These are phyloP conservation scores for Xylaria cubensis DNA, from an alignment of 495 filamentous ascomycete genomes.

Conservation along the genomic window DNA sequence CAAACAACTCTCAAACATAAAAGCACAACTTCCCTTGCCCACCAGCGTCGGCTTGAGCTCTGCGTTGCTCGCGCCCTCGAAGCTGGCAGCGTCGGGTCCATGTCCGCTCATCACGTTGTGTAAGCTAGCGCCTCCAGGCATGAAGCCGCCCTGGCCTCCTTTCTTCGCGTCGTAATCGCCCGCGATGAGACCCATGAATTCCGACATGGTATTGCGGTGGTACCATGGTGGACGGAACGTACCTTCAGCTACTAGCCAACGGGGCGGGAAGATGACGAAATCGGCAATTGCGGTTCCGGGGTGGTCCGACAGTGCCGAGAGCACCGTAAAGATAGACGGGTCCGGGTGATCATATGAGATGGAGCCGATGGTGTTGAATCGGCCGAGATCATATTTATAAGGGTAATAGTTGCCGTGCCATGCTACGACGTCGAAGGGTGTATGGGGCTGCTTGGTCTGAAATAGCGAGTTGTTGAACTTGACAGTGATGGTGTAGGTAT, in stretches of 20 bases:
- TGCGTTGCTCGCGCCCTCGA: slow-evolving; percentile 65
- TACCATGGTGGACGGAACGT: slow-evolving; percentile 87
- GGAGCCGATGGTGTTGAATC: slow-evolving; percentile 78
- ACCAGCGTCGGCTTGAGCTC: slow-evolving; percentile 62
- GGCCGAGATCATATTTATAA: slow-evolving; percentile 83
- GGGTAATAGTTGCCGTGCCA: slow-evolving; percentile 84
- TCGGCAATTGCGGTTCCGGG: slow-evolving; percentile 79
- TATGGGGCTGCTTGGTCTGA: slow-evolving; percentile 71
- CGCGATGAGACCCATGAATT: slow-evolving; percentile 77
- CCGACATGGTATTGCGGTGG: slow-evolving; percentile 84
- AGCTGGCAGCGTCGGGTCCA: slow-evolving; percentile 67
- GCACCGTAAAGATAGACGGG: slow-evolving; percentile 80
- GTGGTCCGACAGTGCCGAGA: slow-evolving; percentile 65
- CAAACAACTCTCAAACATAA: slow-evolving; percentile 73
- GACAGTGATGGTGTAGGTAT: slow-evolving; percentile 67
- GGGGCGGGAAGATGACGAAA: slow-evolving; percentile 84
- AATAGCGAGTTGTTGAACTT: slow-evolving; percentile 86
- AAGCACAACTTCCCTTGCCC: slow-evolving; percentile 65
- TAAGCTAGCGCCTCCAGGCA: slow-evolving; percentile 61
- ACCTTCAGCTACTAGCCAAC: slow-evolving; percentile 78
- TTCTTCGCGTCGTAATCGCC: slow-evolving; percentile 67
- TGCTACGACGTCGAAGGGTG: slow-evolving; percentile 81
- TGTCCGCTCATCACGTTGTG: slow-evolving; percentile 68
- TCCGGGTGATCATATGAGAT: slow-evolving; percentile 83
- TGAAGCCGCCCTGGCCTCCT: slow-evolving; percentile 61